These are phyloP conservation scores for Berberis vulgaris DNA, from an alignment of 164 flowering plant genomes.

Conservation along the genomic window DNA sequence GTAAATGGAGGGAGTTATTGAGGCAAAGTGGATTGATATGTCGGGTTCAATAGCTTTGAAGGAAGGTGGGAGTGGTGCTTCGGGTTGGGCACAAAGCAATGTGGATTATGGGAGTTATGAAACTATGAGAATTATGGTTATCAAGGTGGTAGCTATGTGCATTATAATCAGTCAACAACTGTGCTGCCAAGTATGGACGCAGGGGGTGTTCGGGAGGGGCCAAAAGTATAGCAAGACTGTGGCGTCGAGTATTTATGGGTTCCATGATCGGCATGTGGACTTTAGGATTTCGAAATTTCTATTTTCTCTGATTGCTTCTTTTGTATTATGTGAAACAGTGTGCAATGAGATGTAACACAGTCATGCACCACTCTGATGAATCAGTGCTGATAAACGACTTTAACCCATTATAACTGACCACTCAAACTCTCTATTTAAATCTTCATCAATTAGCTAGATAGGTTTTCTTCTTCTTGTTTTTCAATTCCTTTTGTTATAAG, in stretches of 20 bases:
- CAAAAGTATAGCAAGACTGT: conserved; percentile 18
- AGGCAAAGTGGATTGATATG: conserved; percentile 9
- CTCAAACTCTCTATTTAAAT: no score
- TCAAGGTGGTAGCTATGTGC: conserved; percentile 28
- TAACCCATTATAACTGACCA: no score
- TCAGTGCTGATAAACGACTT: no score
- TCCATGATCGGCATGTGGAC: no score
- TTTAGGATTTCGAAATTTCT: no score
- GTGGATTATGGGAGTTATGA: conserved; percentile 13
- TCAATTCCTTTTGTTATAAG: no score
- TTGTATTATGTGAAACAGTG: no score
- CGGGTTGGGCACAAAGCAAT: conserved; percentile 5
- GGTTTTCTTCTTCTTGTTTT: no score
- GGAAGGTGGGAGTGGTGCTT: conserved; percentile 8
- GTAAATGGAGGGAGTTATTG: conserved; percentile 14
- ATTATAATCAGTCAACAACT: conserved; percentile 23
- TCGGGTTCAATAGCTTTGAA: neutral
- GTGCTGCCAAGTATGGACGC: neutral
- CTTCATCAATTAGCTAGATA: no score
- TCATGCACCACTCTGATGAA: no score
- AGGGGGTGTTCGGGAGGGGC: conserved; percentile 2
- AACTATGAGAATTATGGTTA: conserved; percentile 9
- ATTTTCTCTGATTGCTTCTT: no score
- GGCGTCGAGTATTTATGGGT: conserved; percentile 6
- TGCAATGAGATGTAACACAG: no score